Evolutionary conservation across 2,329 filamentous ascomycete genomes (phyloP).

Genomic region (Tricladium varicosporioides): DNA sequence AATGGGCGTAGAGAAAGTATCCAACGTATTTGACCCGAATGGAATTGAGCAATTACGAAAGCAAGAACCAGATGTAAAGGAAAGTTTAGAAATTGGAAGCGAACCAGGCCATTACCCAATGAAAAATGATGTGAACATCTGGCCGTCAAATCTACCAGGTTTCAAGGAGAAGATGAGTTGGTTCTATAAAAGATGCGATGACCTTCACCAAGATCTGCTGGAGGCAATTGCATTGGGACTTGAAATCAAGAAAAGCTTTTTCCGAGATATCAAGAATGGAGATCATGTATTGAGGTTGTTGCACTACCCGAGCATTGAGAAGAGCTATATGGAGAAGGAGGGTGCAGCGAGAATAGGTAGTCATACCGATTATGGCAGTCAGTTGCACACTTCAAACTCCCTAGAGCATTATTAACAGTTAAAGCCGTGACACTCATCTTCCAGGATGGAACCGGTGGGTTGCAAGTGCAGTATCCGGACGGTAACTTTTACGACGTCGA

Average conservation of each 20-base stretch:
- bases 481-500: neutral
- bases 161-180: constrained; percentile 3
- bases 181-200: neutral
- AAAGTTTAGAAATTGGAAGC: constrained; percentile 2
- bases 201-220: neutral
- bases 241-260: neutral
- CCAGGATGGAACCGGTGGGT: neutral
- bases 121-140: neutral
- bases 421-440: neutral
- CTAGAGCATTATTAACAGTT: neutral
- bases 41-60: neutral
- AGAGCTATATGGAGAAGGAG: neutral
- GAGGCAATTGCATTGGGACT: neutral
- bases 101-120: neutral
- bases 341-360: neutral
- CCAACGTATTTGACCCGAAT: neutral
- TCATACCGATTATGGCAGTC: constrained; percentile 2
- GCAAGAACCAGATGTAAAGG: neutral
- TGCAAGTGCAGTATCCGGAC: neutral
- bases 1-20: neutral
- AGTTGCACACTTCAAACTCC: neutral
- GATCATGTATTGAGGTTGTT: neutral
- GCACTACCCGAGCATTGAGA: neutral
- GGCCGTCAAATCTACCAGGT: neutral
- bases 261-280: neutral